These are phyloP conservation scores for Cerrena zonata DNA, from an alignment of 1,284 basidiomycete genomes.

Conservation along the genomic window DNA sequence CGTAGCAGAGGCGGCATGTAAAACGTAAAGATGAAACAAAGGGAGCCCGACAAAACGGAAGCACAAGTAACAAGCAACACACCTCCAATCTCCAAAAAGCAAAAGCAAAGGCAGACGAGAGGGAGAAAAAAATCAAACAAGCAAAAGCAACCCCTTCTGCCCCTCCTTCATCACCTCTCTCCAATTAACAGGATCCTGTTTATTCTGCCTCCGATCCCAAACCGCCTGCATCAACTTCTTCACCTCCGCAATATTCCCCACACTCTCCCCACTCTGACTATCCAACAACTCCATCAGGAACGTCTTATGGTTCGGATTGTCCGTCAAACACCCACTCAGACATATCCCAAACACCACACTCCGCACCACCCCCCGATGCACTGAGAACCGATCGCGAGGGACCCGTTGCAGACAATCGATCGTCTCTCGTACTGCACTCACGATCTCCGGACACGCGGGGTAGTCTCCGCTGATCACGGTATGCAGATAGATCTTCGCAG, in stretches of 20 bases:
- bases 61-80: no score
- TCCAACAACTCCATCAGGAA: conserved; percentile 45
- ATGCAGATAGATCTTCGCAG: conserved; percentile 65
- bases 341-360: conserved; percentile 75
- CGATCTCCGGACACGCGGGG: conserved; percentile 58
- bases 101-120: background rate
- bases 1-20: no score
- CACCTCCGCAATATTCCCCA: conserved; percentile 62
- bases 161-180: conserved; percentile 45
- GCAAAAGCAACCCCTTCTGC: conserved; percentile 35
- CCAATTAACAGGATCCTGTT: conserved; percentile 51
- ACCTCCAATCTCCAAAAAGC: background rate
- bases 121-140: conserved; percentile 43
- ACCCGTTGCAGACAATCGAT: conserved; percentile 45
- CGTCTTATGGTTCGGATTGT: conserved; percentile 38
- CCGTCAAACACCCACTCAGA: conserved; percentile 64
- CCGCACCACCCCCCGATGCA: conserved; percentile 55
- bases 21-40: no score
- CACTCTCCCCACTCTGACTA: conserved; percentile 43
- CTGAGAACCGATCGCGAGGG: conserved; percentile 32
- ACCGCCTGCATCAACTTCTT: conserved; percentile 51
- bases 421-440: conserved; percentile 47
- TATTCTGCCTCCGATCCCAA: conserved; percentile 39
- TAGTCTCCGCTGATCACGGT: conserved; percentile 65
- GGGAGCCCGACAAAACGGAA: background rate